Evolutionary conservation across 2,329 filamentous ascomycete genomes (phyloP), one percentile per base, ranked within the genome.

Genomic region (Diaporthe sp.): DNA sequence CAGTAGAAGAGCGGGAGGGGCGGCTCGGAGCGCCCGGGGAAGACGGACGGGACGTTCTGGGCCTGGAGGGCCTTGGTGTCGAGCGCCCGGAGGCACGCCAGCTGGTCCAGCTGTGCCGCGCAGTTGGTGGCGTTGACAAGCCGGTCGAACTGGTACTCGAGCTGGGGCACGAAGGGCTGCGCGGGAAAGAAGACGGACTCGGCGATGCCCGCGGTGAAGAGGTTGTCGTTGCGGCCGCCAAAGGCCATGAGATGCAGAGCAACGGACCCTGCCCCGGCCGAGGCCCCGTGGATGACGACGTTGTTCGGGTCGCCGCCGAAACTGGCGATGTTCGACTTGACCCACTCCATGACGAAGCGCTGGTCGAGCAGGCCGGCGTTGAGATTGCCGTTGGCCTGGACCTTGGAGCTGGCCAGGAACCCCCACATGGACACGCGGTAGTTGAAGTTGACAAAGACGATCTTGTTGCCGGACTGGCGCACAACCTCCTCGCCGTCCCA

Each of bases 351-450:
- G 3, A 89, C 83, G 35, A 88, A 86, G 25, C 90, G 85, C 81
- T 93, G 91, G 77, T 94, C 92, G 3, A 92, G 83, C 10, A 94
- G 80, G 0, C 92, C 92, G 2, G 84, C 89, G 78, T 94, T 94
- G 12, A 93, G 84, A 65, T 88, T 85, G 0, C 91, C 91, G 76
- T 90, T 83, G 7, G 83, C 79, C 50, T 86, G 85, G 13, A 93
- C 84, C 39, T 87, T 83, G 51, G 90, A 86, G 61, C 90, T 87
- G 0, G 90, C 88, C 1, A 94, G 84, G 77, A 93, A 94, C 0
- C 92, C 92, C 77, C 89, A 89, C 0, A 89, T 82, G 0, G 90
- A 91, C 9, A 93, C 88, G 9, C 92, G 87, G 78, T 92, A 92
- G 81, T 91, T 91, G 80, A 92, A 91, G 77, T 88, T 89, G 65